Evolutionary conservation across 2,329 filamentous ascomycete genomes (phyloP).

Genomic region (Cercospora sesami): DNA sequence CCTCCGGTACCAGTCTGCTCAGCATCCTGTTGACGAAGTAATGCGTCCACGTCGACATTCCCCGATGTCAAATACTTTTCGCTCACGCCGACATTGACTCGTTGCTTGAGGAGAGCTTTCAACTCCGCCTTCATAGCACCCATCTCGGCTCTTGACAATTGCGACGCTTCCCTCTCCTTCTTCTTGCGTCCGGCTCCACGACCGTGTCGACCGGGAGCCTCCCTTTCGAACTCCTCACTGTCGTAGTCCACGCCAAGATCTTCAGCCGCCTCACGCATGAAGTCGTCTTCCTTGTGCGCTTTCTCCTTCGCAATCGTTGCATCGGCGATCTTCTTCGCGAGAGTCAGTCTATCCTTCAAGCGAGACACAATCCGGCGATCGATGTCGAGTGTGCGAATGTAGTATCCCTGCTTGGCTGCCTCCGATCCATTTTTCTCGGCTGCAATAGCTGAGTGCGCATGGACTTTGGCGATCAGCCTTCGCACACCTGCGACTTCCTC

Average conservation of each 20-base stretch:
- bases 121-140: constrained; percentile 69
- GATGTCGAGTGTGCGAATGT: constrained; percentile 78
- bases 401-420: constrained; percentile 55
- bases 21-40: constrained; percentile 51
- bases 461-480: constrained; percentile 83
- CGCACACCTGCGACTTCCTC: constrained; percentile 86
- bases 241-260: constrained; percentile 95
- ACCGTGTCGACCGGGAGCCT: constrained; percentile 56
- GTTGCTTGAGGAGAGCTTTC: constrained; percentile 65
- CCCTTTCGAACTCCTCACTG: constrained; percentile 74
- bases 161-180: constrained; percentile 70
- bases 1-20: constrained; percentile 62
- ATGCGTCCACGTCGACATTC: constrained; percentile 73
- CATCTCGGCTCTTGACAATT: constrained; percentile 71
- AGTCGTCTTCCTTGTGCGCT: constrained; percentile 77
- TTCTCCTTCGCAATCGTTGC: constrained; percentile 83
- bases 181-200: constrained; percentile 71
- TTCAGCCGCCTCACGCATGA: constrained; percentile 80
- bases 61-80: constrained; percentile 83
- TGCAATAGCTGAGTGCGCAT: constrained; percentile 56
- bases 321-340: constrained; percentile 88
- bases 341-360: constrained; percentile 71
- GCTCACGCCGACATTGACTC: constrained; percentile 84
- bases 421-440: constrained; percentile 49
- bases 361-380: constrained; percentile 76